Conservation (phyloP, 805 yeast species). For the Wickerhamiella hasegawae region DNA sequence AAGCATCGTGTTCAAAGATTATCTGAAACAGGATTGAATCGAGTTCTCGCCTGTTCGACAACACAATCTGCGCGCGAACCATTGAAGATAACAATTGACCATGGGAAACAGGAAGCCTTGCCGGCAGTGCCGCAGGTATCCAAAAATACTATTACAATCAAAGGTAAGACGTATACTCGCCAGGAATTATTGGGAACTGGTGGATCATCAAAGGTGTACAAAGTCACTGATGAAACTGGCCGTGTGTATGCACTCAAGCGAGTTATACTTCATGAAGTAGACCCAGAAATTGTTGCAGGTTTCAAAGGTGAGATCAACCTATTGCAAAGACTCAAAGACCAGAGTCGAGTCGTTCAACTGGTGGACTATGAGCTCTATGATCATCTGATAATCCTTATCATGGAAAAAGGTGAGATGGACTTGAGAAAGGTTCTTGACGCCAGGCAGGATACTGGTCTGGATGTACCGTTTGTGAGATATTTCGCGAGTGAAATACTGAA, state of each 20-base stretch:
- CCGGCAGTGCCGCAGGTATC: not conserved
- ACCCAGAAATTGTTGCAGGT: slow-evolving; percentile 52
- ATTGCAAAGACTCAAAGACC: slow-evolving; percentile 34
- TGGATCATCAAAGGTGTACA: slow-evolving; percentile 83
- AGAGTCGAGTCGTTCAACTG: not conserved
- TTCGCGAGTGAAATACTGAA: slow-evolving; percentile 62
- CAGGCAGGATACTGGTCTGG: too few species aligned
- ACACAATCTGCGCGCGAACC: too few species aligned
- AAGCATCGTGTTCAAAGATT: too few species aligned
- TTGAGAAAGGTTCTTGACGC: slow-evolving; percentile 73
- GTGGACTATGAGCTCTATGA: not conserved
- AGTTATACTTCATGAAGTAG: slow-evolving; percentile 63
- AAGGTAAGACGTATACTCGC: slow-evolving; percentile 51
- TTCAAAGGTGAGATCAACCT: slow-evolving; percentile 84
- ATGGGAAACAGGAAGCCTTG: too few species aligned
- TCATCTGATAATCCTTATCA: slow-evolving; percentile 40
- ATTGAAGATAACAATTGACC: too few species aligned
- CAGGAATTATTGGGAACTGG: slow-evolving; percentile 77
- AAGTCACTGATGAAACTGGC: slow-evolving; percentile 42
- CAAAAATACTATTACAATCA: slow-evolving; percentile 22
- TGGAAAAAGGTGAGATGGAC: slow-evolving; percentile 93
- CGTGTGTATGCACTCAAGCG: slow-evolving; percentile 64
- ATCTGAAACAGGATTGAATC: too few species aligned
- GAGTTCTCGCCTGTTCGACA: too few species aligned
- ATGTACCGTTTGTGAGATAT: slow-evolving; percentile 69